These are phyloP conservation scores for Fusarium tupiense DNA, from an alignment of 2,329 filamentous ascomycete genomes.

Conservation along the genomic window DNA sequence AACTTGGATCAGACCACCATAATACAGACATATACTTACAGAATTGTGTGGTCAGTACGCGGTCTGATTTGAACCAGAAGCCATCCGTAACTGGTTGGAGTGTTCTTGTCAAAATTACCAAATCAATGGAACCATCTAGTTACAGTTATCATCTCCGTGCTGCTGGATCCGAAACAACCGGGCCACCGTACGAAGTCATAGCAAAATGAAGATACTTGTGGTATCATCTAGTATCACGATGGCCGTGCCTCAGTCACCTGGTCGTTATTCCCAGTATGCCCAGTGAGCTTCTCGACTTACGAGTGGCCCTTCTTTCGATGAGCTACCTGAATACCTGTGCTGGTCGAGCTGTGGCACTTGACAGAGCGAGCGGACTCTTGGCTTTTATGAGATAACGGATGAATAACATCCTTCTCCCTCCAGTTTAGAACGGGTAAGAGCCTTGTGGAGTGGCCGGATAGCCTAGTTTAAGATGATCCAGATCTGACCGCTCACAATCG, in stretches of 20 bases:
- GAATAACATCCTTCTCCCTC: slow-evolving; percentile 2
- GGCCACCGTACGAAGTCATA: slow-evolving; percentile 3
- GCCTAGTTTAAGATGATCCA: slow-evolving; percentile 22
- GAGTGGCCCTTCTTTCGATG: slow-evolving; percentile 21
- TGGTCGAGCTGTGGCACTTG: slow-evolving; percentile 24
- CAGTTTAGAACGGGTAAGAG: not conserved
- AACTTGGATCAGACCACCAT: slow-evolving; percentile 45
- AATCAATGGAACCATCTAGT: slow-evolving; percentile 26
- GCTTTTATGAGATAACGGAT: slow-evolving; percentile 27
- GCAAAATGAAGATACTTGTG: slow-evolving; percentile 14
- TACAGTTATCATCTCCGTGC: slow-evolving; percentile 26
- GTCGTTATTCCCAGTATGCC: slow-evolving; percentile 12
- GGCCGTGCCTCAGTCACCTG: slow-evolving; percentile 6
- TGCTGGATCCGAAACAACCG: slow-evolving; percentile 20
- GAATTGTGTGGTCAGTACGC: slow-evolving; percentile 10
- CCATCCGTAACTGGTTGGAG: slow-evolving; percentile 18
- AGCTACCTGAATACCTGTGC: slow-evolving; percentile 7
- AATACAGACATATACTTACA: slow-evolving; percentile 28
- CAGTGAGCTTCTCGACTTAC: slow-evolving; percentile 14
- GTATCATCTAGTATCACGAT: slow-evolving; percentile 38
- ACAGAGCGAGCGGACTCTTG: slow-evolving; percentile 7
- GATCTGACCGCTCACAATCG: slow-evolving; percentile 29
- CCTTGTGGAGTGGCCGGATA: not conserved
- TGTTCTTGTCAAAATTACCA: slow-evolving; percentile 14
- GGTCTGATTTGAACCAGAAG: slow-evolving; percentile 18